These are phyloP conservation scores for Escovopsis sp. DNA, from an alignment of 2,329 filamentous ascomycete species.

Conservation along the genomic window DNA sequence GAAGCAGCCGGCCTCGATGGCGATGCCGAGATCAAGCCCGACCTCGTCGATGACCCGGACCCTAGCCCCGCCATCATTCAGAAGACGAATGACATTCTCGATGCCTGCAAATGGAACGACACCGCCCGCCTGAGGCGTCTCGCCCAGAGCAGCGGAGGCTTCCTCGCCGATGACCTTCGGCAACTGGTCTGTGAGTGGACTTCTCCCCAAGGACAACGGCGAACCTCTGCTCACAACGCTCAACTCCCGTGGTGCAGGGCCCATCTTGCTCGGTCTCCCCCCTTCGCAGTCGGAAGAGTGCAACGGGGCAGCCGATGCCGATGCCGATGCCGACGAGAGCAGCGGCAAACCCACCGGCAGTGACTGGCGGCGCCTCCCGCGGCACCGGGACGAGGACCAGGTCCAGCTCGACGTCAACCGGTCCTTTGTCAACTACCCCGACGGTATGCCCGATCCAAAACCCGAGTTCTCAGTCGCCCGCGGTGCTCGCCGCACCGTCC, in stretches of 20 bases:
- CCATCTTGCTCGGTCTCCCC: constrained; percentile 37
- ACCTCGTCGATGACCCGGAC: constrained; percentile 7
- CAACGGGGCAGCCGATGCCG: neutral
- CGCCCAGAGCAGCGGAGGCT: constrained; percentile 50
- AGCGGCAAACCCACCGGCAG: constrained; percentile 5
- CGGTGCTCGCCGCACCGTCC: no score
- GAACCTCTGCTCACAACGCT: constrained; percentile 3
- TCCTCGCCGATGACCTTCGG: constrained; percentile 53
- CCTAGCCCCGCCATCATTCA: constrained; percentile 4
- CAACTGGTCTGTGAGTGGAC: constrained; percentile 58
- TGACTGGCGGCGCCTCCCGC: constrained; percentile 48
- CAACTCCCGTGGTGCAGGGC: constrained; percentile 34
- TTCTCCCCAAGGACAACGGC: no score
- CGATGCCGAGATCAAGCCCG: constrained; percentile 1
- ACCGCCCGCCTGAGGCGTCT: constrained; percentile 39
- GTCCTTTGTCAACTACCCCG: constrained; percentile 94
- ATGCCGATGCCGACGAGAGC: constrained; percentile 2
- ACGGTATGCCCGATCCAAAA: constrained; percentile 33
- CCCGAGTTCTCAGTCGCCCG: no score
- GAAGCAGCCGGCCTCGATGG: constrained; percentile 4
- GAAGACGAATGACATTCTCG: constrained; percentile 28
- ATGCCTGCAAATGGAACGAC: constrained; percentile 46
- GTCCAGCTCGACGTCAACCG: constrained; percentile 85
- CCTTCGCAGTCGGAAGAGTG: constrained; percentile 1
- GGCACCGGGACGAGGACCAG: constrained; percentile 81